phyloP scores from a whole-genome alignment of 2,329 filamentous ascomycete genomes.

The Neofusicoccum umdonicola region DNA sequence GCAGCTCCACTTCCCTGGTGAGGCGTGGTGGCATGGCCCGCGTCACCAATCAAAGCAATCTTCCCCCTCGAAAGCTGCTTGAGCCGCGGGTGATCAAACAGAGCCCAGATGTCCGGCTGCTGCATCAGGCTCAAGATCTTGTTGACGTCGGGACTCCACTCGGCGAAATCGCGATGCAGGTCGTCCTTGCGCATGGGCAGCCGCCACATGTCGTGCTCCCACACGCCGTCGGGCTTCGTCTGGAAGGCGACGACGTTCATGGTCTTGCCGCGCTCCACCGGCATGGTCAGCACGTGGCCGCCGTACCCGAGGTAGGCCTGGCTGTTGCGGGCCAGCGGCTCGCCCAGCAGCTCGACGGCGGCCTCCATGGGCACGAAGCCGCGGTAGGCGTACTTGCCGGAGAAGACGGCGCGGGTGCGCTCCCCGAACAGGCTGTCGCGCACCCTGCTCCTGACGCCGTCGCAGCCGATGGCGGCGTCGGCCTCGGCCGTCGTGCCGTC shows the following conservation, averaged over 20 bases:
- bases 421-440: constrained; percentile 53
- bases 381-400: constrained; percentile 61
- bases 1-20: constrained; percentile 58
- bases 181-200: constrained; percentile 40
- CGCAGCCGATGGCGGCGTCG: constrained; percentile 57
- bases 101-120: constrained; percentile 47
- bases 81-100: constrained; percentile 48
- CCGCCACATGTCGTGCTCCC: constrained; percentile 42
- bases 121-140: constrained; percentile 46
- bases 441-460: constrained; percentile 61
- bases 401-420: constrained; percentile 49
- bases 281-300: constrained; percentile 61
- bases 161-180: constrained; percentile 40
- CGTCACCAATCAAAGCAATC: constrained; percentile 53
- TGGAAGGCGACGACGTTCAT: constrained; percentile 45
- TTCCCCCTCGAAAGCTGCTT: constrained; percentile 35
- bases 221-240: constrained; percentile 21
- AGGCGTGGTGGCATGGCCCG: constrained; percentile 56
- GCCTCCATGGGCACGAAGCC: constrained; percentile 59
- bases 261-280: constrained; percentile 53
- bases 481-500: constrained; percentile 47
- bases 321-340: constrained; percentile 48
- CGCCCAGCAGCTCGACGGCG: constrained; percentile 49
- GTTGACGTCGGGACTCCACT: constrained; percentile 42
- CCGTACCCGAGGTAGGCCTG: constrained; percentile 58